phyloP scores from a whole-genome alignment of 2,329 filamentous ascomycete genomes.

The Cordyceps pruinosa region DNA sequence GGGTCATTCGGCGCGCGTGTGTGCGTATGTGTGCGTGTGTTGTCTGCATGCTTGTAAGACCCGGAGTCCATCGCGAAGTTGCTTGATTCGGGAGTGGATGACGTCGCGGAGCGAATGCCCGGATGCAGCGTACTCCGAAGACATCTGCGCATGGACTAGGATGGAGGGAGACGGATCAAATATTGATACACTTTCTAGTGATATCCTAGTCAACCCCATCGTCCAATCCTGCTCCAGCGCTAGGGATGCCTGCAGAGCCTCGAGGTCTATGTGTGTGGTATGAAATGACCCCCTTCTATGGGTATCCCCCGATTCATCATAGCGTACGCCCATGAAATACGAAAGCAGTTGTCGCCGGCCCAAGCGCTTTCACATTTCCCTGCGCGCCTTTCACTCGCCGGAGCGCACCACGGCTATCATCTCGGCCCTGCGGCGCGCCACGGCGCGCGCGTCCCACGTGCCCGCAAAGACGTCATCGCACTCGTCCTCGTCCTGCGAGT shows the following conservation, averaged over 20 bases:
- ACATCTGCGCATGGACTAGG: too few relatives aligned
- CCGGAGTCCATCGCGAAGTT: too few relatives aligned
- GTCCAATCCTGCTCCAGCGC: neutral
- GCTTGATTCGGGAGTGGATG: too few relatives aligned
- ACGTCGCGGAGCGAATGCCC: too few relatives aligned
- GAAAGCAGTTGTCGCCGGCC: neutral
- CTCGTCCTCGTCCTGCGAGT: constrained; percentile 60
- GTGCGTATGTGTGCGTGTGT: too few relatives aligned
- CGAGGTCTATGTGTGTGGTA: neutral
- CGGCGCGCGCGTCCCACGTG: constrained; percentile 50
- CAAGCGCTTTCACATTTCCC: neutral
- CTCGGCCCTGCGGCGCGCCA: constrained; percentile 38
- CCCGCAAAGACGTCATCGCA: constrained; percentile 60
- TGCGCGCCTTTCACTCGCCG: neutral
- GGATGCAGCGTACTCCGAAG: too few relatives aligned
- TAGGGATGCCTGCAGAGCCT: neutral
- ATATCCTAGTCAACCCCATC: constrained; percentile 5
- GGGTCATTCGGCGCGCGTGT: too few relatives aligned
- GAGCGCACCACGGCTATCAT: constrained; percentile 20
- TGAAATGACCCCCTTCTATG: neutral
- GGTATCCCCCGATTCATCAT: neutral
- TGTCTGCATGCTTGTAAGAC: too few relatives aligned
- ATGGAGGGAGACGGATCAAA: too few relatives aligned
- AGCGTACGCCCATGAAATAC: neutral
- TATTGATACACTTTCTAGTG: neutral